These are phyloP conservation scores for Podaxis carcinomalis DNA, from an alignment of 768 basidiomycete genomes.

Conservation along the genomic window DNA sequence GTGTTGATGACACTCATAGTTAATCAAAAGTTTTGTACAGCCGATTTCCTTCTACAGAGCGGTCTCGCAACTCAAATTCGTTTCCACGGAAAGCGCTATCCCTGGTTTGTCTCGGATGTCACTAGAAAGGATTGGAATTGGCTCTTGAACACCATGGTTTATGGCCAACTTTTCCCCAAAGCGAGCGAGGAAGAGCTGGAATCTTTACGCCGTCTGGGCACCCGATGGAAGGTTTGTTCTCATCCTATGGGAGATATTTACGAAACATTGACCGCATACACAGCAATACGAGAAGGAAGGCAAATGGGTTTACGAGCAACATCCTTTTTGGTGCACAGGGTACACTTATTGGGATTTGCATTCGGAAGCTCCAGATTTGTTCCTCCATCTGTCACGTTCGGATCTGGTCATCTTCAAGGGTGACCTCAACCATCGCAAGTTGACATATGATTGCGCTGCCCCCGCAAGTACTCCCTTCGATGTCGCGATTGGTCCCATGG, in stretches of 20 bases:
- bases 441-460: constrained; percentile 84
- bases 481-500: constrained; percentile 89
- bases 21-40: constrained; percentile 29
- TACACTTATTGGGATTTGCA: constrained; percentile 91
- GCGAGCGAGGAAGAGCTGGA: constrained; percentile 77
- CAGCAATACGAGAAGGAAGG: constrained; percentile 91
- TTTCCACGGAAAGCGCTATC: constrained; percentile 94
- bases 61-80: constrained; percentile 80
- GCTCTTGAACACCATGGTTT: constrained; percentile 84
- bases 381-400: constrained; percentile 85
- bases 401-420: constrained; percentile 96
- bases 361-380: constrained; percentile 83
- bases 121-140: constrained; percentile 94
- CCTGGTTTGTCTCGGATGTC: constrained; percentile 93
- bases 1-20: not conserved
- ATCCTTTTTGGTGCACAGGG: constrained; percentile 95
- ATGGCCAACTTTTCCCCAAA: constrained; percentile 88
- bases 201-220: constrained; percentile 73
- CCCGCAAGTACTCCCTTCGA: constrained; percentile 87
- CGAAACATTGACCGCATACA: not conserved
- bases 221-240: constrained; percentile 76
- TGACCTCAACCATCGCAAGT: constrained; percentile 88
- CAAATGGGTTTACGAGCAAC: constrained; percentile 92
- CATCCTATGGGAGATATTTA: not conserved
- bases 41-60: constrained; percentile 91